Percentiles rank a stretch among this genome's conserved stretches.
These are phyloP conservation scores for Tricholoma sp. DNA, from an alignment of 768 basidiomycete genomes.

Conservation along the genomic window DNA sequence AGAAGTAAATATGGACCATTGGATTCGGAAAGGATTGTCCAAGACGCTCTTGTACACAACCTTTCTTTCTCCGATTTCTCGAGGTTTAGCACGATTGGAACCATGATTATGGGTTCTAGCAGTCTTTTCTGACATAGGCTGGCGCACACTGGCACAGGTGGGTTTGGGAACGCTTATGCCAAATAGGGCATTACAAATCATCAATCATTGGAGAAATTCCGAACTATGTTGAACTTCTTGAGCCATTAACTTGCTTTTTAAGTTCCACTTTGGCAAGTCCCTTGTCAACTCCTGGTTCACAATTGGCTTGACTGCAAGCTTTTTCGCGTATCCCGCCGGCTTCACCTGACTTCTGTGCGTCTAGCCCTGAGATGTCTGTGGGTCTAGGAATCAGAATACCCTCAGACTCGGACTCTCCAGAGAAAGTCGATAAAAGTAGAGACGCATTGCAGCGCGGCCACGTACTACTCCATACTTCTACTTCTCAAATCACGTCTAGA, in stretches of 20 bases:
- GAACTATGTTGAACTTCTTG: too few species aligned
- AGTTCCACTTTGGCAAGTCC: too few species aligned
- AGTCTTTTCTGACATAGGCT: conserved; percentile 45
- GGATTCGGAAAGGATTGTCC: conserved; percentile 64
- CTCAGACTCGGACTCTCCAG: too few species aligned
- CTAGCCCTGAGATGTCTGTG: neutral
- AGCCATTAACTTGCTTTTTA: too few species aligned
- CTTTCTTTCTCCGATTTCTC: conserved; percentile 48
- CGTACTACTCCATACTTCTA: neutral
- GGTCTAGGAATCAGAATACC: neutral
- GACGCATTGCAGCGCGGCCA: neutral
- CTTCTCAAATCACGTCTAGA: conserved; percentile 10
- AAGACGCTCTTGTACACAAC: conserved; percentile 64
- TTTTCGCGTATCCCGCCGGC: neutral
- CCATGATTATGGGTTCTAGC: conserved; percentile 50
- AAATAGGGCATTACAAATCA: too few species aligned
- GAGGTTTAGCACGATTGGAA: conserved; percentile 58
- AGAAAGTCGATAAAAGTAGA: neutral
- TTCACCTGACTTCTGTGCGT: neutral
- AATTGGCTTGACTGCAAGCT: neutral
- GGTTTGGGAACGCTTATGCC: too few species aligned
- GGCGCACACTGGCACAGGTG: too few species aligned
- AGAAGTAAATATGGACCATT: conserved; percentile 44
- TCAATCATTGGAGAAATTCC: too few species aligned
- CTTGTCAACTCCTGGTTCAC: neutral